These are phyloP conservation scores for Blastobotrys serpentis DNA, from an alignment of 1,139 yeast species.

Conservation along the genomic window DNA sequence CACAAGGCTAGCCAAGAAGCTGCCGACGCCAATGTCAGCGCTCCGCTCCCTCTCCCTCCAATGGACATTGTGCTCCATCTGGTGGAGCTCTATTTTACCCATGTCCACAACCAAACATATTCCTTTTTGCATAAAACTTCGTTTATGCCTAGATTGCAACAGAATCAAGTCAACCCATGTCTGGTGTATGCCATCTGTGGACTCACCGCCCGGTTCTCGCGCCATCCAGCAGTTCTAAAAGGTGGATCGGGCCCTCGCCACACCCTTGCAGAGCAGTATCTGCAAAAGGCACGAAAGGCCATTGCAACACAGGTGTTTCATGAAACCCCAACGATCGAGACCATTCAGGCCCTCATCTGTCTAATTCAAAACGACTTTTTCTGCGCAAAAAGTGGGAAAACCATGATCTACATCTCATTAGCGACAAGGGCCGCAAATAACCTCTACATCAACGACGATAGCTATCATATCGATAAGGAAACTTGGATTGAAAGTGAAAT, in stretches of 20 bases:
- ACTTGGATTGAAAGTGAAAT: constrained; percentile 39
- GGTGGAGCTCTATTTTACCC: constrained; percentile 36
- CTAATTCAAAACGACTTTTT: constrained; percentile 41
- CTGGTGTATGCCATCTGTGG: constrained; percentile 41
- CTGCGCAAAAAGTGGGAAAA: constrained; percentile 36
- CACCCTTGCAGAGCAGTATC: constrained; percentile 38
- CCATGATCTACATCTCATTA: constrained; percentile 39
- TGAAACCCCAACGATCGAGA: constrained; percentile 38
- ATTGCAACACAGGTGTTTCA: constrained; percentile 34
- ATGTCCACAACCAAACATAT: constrained; percentile 41
- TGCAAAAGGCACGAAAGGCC: constrained; percentile 33
- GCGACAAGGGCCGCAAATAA: constrained; percentile 41
- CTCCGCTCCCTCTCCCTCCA: constrained; percentile 19
- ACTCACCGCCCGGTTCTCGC: constrained; percentile 39
- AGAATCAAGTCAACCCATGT: constrained; percentile 34
- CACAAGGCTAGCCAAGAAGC: no score
- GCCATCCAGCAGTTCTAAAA: constrained; percentile 32
- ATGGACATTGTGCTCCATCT: constrained; percentile 31
- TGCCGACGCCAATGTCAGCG: no score
- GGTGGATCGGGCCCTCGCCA: constrained; percentile 21
- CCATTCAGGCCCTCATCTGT: constrained; percentile 40
- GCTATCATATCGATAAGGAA: constrained; percentile 24
- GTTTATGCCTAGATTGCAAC: constrained; percentile 34
- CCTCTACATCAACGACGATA: constrained; percentile 28
- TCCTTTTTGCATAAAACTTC: constrained; percentile 40